These are phyloP conservation scores for Phytophthora crassamura DNA, from an alignment of 352 stramenopile genomes.

Conservation along the genomic window DNA sequence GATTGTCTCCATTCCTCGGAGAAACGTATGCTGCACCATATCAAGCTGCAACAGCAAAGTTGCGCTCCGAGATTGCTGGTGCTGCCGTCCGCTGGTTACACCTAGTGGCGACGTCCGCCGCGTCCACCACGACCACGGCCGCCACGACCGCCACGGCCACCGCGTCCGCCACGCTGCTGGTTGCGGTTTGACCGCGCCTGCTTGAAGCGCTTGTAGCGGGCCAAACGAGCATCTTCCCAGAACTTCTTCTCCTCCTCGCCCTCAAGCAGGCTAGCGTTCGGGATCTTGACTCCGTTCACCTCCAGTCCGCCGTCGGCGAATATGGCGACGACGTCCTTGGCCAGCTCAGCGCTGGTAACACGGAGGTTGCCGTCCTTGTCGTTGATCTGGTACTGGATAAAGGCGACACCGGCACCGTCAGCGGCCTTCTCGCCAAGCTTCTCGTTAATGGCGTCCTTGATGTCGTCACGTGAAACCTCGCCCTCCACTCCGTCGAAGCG, in stretches of 20 bases:
- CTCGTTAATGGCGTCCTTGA: constrained; percentile 89
- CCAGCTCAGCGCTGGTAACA: constrained; percentile 62
- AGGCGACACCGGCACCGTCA: constrained; percentile 72
- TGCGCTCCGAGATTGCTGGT: constrained; percentile 3
- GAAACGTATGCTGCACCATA: background rate
- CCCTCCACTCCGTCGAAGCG: constrained; percentile 79
- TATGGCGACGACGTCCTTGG: constrained; percentile 69
- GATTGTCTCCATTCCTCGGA: constrained; percentile 17
- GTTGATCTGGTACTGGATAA: constrained; percentile 89
- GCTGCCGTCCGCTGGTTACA: constrained; percentile 22
- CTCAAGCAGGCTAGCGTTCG: constrained; percentile 59
- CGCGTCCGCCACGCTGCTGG: constrained; percentile 48
- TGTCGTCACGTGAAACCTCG: constrained; percentile 84
- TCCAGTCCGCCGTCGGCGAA: constrained; percentile 70
- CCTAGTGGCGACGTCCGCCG: constrained; percentile 49
- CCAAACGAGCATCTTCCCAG: constrained; percentile 78
- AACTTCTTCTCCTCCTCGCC: constrained; percentile 89
- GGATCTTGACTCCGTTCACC: constrained; percentile 73
- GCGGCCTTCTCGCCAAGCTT: constrained; percentile 75
- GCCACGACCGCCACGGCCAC: constrained; percentile 45
- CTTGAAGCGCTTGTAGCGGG: constrained; percentile 83
- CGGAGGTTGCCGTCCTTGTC: constrained; percentile 74
- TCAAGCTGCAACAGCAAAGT: constrained; percentile 14
- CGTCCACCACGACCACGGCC: constrained; percentile 48
- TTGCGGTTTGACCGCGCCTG: constrained; percentile 79